Conservation (phyloP, 768 basidiomycete species). For the Termitomyces sp. region DNA sequence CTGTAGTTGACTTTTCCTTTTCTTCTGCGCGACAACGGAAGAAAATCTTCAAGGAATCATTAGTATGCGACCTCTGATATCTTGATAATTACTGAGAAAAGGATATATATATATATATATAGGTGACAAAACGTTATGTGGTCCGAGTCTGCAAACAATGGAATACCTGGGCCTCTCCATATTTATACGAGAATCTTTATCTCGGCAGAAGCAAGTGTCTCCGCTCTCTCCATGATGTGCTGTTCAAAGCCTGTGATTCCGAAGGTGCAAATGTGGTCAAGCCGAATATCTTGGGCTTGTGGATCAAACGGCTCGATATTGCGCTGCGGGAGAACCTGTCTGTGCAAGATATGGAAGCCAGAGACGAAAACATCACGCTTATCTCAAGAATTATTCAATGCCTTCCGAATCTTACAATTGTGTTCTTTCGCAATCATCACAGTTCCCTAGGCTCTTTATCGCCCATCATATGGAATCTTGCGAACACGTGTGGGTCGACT, state of each 20-base stretch:
- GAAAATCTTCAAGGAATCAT: constrained; percentile 15
- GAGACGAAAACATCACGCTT: not conserved
- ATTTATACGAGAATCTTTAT: constrained; percentile 24
- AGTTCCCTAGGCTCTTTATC: not conserved
- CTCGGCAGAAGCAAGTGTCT: constrained; percentile 15
- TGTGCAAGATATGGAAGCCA: not conserved
- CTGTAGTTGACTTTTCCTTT: constrained; percentile 11
- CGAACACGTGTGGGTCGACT: constrained; percentile 2
- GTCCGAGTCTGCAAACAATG: constrained; percentile 26
- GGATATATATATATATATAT: not conserved
- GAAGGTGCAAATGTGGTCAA: not conserved
- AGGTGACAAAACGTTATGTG: constrained; percentile 25
- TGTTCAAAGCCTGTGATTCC: constrained; percentile 1
- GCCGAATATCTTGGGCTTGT: constrained; percentile 7
- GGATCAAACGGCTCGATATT: constrained; percentile 20
- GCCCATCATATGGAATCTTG: constrained; percentile 8
- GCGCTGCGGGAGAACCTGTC: constrained; percentile 13
- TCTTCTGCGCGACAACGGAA: constrained; percentile 13
- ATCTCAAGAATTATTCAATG: constrained; percentile 14
- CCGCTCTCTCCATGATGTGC: constrained; percentile 10
- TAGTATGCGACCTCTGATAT: constrained; percentile 19
- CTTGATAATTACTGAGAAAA: not conserved
- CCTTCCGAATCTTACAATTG: constrained; percentile 18
- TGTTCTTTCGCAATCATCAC: constrained; percentile 5
- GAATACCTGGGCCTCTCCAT: constrained; percentile 19